Conservation (phyloP, 306 rosid genomes). For the Fragaria nilgerrensis region DNA sequence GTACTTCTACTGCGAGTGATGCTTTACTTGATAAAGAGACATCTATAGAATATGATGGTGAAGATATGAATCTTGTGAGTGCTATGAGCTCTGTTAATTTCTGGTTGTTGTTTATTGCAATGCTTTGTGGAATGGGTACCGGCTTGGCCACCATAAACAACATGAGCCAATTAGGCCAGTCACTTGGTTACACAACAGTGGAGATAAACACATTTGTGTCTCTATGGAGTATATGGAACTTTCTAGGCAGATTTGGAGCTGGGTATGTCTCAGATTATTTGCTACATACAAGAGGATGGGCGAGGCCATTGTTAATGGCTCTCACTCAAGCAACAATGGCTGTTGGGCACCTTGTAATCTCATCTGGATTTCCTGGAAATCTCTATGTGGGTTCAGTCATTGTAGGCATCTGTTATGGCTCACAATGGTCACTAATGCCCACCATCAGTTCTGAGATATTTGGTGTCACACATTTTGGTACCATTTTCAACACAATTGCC, state of each 20-base stretch:
- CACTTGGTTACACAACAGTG: slow-evolving; percentile 61
- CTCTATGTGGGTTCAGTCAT: slow-evolving; percentile 69
- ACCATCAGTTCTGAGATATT: slow-evolving; percentile 77
- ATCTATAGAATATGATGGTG: slow-evolving; percentile 33
- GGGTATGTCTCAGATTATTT: slow-evolving; percentile 74
- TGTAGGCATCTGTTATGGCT: slow-evolving; percentile 84
- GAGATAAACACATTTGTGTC: slow-evolving; percentile 68
- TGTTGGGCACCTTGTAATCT: slow-evolving; percentile 60
- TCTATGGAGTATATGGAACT: slow-evolving; percentile 92
- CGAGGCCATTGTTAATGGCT: slow-evolving; percentile 64
- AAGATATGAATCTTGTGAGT: slow-evolving; percentile 46
- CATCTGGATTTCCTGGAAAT: slow-evolving; percentile 67
- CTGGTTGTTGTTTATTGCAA: slow-evolving; percentile 74
- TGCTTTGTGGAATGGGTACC: slow-evolving; percentile 83
- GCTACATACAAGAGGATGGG: slow-evolving; percentile 65
- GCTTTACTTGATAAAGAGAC: slow-evolving; percentile 22
- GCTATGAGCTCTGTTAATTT: slow-evolving; percentile 64
- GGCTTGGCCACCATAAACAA: slow-evolving; percentile 77
- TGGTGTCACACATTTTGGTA: slow-evolving; percentile 82
- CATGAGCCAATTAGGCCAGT: slow-evolving; percentile 81
- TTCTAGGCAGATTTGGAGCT: slow-evolving; percentile 87
- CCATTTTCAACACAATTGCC: slow-evolving; percentile 79
- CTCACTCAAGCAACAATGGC: slow-evolving; percentile 53
- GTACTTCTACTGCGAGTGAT: slow-evolving; percentile 18
- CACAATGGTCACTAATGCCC: slow-evolving; percentile 95